Conservation (phyloP, 2,329 filamentous ascomycete genomes). For the Fusarium avenaceum region DNA sequence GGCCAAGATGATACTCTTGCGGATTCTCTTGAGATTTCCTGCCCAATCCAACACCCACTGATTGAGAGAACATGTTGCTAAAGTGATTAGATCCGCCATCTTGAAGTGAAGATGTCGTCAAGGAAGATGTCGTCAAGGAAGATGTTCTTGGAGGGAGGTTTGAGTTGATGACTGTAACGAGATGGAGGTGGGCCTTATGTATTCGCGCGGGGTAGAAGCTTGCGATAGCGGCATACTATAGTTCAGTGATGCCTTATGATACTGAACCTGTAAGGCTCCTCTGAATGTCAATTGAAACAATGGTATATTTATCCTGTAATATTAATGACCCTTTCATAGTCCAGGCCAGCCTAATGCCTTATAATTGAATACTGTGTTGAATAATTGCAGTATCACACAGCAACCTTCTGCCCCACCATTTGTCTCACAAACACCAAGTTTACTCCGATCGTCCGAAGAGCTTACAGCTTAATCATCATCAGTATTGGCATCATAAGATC, state of each 20-base stretch:
- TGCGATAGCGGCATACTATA: slow-evolving; percentile 30
- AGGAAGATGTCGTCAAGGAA: background rate
- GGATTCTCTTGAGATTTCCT: slow-evolving; percentile 73
- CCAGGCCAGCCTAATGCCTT: too few relatives aligned
- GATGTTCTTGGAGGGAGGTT: background rate
- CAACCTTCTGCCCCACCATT: slow-evolving; percentile 22
- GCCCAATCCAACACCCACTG: slow-evolving; percentile 55
- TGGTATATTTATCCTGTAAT: too few relatives aligned
- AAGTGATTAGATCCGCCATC: slow-evolving; percentile 39
- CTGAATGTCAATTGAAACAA: too few relatives aligned
- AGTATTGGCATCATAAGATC: slow-evolving; percentile 2
- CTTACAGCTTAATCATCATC: background rate
- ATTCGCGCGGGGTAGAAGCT: slow-evolving; percentile 34
- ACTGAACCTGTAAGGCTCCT: too few relatives aligned
- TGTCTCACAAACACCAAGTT: background rate
- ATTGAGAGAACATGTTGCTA: slow-evolving; percentile 56
- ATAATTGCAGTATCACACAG: slow-evolving; percentile 9
- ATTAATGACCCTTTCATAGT: background rate
- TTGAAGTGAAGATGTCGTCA: slow-evolving; percentile 9
- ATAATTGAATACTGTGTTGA: background rate
- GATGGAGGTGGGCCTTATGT: slow-evolving; percentile 24
- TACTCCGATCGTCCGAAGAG: slow-evolving; percentile 16
- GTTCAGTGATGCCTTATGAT: too few relatives aligned
- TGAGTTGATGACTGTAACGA: slow-evolving; percentile 3
- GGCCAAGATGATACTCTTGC: slow-evolving; percentile 71